A percentile compares a stretch with the other conserved stretches of the same genome.
Evolutionary conservation across 345 rosid species (phyloP).

Genomic region (Passiflora organensis): DNA sequence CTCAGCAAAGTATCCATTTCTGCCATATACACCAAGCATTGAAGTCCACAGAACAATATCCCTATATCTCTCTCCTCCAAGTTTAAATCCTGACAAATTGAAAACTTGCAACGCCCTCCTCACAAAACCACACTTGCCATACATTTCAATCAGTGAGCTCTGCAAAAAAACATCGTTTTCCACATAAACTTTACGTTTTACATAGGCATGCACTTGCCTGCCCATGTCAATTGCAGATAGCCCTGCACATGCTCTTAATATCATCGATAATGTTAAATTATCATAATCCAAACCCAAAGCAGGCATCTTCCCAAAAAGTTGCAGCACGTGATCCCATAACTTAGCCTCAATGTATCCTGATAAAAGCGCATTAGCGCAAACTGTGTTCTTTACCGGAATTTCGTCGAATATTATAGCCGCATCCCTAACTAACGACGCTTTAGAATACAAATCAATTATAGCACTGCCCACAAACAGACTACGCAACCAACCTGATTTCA

Average conservation of each 20-base stretch:
- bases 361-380: conserved; percentile 53
- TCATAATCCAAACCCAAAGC: conserved; percentile 33
- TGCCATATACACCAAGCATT: conserved; percentile 44
- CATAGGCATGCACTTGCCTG: conserved; percentile 43
- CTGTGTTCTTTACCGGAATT: conserved; percentile 45
- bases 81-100: conserved; percentile 22
- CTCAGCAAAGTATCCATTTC: conserved; percentile 36
- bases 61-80: conserved; percentile 17
- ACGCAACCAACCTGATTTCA: conserved; percentile 37
- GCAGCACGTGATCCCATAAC: conserved; percentile 36
- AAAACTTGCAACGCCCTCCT: conserved; percentile 42
- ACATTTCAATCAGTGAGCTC: conserved; percentile 59
- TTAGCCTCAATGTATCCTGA: conserved; percentile 37
- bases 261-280: conserved; percentile 38
- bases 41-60: conserved; percentile 63
- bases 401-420: conserved; percentile 47
- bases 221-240: conserved; percentile 40
- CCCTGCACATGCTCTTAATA: conserved; percentile 32
- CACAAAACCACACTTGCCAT: conserved; percentile 50
- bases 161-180: conserved; percentile 41
- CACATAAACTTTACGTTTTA: conserved; percentile 26
- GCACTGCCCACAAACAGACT: conserved; percentile 54
- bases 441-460: conserved; percentile 40
- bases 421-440: conserved; percentile 18
- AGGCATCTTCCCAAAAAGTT: conserved; percentile 41